phyloP scores from a whole-genome alignment of 441 rosid genomes.

The Daphne laureola region DNA sequence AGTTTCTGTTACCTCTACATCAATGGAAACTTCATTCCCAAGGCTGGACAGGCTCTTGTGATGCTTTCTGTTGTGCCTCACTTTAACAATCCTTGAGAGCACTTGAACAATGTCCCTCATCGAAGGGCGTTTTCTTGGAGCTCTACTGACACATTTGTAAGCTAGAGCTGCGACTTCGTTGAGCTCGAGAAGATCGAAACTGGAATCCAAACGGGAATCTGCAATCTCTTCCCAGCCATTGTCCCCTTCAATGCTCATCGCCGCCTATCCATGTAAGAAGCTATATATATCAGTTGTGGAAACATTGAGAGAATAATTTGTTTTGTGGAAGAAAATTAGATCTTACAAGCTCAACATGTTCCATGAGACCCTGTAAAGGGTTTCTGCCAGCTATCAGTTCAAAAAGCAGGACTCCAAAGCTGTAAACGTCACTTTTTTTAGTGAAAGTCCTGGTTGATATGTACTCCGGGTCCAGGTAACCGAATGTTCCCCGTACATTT shows the following conservation, averaged over 20 bases:
- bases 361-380: conserved; percentile 96
- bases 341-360: conserved; percentile 85
- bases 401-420: conserved; percentile 89
- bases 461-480: conserved; percentile 96
- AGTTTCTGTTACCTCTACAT: conserved; percentile 39
- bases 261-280: conserved; percentile 42
- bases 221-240: conserved; percentile 96
- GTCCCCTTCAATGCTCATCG: conserved; percentile 75
- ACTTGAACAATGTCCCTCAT: conserved; percentile 95
- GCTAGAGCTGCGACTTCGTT: conserved; percentile 85
- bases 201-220: conserved; percentile 73
- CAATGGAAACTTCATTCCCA: conserved; percentile 36
- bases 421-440: conserved; percentile 92
- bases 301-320: background rate
- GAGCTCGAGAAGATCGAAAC: conserved; percentile 62
- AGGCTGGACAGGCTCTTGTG: conserved; percentile 45
- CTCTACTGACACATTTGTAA: conserved; percentile 67
- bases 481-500: conserved; percentile 81
- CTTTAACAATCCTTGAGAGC: conserved; percentile 57
- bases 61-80: conserved; percentile 55
- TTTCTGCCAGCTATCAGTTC: conserved; percentile 93
- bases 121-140: conserved; percentile 71
- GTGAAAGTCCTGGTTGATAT: conserved; percentile 77
- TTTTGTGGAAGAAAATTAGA: conserved; percentile 5
- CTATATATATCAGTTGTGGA: background rate